These are phyloP conservation scores for Taphrina wiesneri DNA, from an alignment of 1,139 yeast species.

Conservation along the genomic window DNA sequence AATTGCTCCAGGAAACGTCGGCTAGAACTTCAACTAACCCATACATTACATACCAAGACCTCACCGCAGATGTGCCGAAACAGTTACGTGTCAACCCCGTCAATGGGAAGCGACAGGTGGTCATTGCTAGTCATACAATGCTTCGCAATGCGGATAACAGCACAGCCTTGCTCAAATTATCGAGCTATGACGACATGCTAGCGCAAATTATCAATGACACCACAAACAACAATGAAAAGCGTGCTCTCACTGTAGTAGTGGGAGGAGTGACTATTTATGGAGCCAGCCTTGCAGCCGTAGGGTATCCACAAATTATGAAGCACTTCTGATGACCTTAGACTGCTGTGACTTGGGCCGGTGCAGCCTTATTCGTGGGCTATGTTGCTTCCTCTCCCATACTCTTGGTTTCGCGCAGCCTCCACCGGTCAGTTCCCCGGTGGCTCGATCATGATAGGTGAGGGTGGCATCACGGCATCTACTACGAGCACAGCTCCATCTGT, in stretches of 20 bases:
- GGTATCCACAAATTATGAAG: not conserved
- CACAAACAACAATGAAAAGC: not conserved
- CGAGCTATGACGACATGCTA: not conserved
- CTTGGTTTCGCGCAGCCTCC: not conserved
- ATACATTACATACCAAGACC: not conserved
- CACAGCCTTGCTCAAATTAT: not conserved
- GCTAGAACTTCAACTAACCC: not conserved
- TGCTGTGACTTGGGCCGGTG: not conserved
- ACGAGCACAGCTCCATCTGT: not conserved
- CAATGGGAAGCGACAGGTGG: not conserved
- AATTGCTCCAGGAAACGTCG: not conserved
- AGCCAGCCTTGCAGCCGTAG: not conserved
- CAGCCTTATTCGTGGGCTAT: not conserved
- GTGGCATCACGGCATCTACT: not conserved
- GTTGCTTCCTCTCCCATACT: not conserved
- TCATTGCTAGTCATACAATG: not conserved
- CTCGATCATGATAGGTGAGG: not conserved
- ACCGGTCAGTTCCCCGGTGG: not conserved
- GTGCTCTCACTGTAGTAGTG: not conserved
- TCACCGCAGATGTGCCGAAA: not conserved
- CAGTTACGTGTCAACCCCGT: not conserved
- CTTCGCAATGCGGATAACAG: not conserved
- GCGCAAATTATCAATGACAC: not conserved
- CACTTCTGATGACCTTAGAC: not conserved
- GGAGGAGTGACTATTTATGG: not conserved